Evolutionary conservation across 2,329 filamentous ascomycete species (phyloP).

Genomic region (Penicillium corylophilum): DNA sequence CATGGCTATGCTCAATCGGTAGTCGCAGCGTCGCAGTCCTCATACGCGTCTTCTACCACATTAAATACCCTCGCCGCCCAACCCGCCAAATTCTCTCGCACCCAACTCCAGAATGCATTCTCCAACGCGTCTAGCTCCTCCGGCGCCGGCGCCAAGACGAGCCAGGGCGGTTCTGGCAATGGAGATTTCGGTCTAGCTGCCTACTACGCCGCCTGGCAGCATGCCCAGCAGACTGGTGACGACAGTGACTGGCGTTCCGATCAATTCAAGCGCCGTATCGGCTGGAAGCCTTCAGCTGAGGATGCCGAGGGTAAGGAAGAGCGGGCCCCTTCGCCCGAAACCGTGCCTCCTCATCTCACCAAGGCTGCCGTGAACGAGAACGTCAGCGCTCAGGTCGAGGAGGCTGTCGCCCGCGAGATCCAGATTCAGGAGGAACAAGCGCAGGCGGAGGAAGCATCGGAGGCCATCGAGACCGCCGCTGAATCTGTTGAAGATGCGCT

Average conservation of each 20-base stretch:
- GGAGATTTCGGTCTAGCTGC: slow-evolving; percentile 73
- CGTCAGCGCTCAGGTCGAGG: slow-evolving; percentile 75
- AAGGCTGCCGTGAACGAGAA: slow-evolving; percentile 51
- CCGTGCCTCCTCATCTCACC: slow-evolving; percentile 58
- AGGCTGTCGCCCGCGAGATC: slow-evolving; percentile 77
- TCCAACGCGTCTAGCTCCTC: slow-evolving; percentile 63
- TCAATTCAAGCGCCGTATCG: slow-evolving; percentile 82
- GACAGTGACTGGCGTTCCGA: slow-evolving; percentile 89
- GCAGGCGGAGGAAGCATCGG: slow-evolving; percentile 41
- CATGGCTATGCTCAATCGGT: slow-evolving; percentile 98
- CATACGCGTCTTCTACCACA: slow-evolving; percentile 64
- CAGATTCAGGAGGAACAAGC: slow-evolving; percentile 57
- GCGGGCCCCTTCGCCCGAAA: slow-evolving; percentile 21
- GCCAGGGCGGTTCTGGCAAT: slow-evolving; percentile 57
- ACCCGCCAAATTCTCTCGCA: slow-evolving; percentile 52
- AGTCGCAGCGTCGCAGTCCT: slow-evolving; percentile 87
- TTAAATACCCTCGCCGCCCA: slow-evolving; percentile 55
- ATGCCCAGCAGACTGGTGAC: slow-evolving; percentile 65
- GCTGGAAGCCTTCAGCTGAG: slow-evolving; percentile 68
- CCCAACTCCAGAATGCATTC: slow-evolving; percentile 68
- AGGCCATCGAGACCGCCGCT: slow-evolving; percentile 29
- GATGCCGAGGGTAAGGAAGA: slow-evolving; percentile 33
- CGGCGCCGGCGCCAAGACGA: slow-evolving; percentile 53
- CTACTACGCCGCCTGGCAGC: slow-evolving; percentile 88
- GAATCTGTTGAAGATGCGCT: slow-evolving; percentile 40